Evolutionary conservation across 495 filamentous ascomycete species (phyloP).

Genomic region (Daldinia decipiens): DNA sequence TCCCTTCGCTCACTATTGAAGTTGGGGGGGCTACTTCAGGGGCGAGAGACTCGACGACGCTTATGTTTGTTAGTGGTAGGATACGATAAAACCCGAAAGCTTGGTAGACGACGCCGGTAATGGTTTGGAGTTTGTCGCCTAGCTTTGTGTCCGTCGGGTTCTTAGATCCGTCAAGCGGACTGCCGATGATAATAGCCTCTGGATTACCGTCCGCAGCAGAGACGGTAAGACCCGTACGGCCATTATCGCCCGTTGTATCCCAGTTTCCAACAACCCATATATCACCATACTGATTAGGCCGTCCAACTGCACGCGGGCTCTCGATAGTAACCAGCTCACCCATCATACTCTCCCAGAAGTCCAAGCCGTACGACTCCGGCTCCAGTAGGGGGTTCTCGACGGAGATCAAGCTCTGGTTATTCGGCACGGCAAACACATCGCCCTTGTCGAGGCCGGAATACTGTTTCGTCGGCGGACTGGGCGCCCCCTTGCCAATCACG

Average conservation of each 20-base stretch:
- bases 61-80: constrained; percentile 64
- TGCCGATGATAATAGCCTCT: constrained; percentile 67
- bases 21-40: constrained; percentile 54
- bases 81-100: constrained; percentile 69
- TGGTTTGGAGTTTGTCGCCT: constrained; percentile 64
- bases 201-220: constrained; percentile 65
- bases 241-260: constrained; percentile 62
- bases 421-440: constrained; percentile 65
- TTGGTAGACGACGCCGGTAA: constrained; percentile 67
- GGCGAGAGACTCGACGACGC: constrained; percentile 48
- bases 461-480: constrained; percentile 61
- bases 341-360: constrained; percentile 71
- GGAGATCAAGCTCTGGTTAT: constrained; percentile 62
- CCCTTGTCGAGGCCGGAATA: constrained; percentile 64
- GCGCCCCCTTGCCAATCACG: constrained; percentile 62
- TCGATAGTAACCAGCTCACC: constrained; percentile 67
- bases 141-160: constrained; percentile 65
- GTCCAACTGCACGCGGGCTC: constrained; percentile 57
- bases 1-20: constrained; percentile 54
- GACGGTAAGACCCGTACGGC: constrained; percentile 65
- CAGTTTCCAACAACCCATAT: constrained; percentile 70
- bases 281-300: constrained; percentile 68
- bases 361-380: constrained; percentile 65
- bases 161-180: constrained; percentile 66
- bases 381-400: constrained; percentile 63